These are phyloP conservation scores for Mycosphaerella arachidis DNA, from an alignment of 2,329 filamentous ascomycete species.

Conservation along the genomic window DNA sequence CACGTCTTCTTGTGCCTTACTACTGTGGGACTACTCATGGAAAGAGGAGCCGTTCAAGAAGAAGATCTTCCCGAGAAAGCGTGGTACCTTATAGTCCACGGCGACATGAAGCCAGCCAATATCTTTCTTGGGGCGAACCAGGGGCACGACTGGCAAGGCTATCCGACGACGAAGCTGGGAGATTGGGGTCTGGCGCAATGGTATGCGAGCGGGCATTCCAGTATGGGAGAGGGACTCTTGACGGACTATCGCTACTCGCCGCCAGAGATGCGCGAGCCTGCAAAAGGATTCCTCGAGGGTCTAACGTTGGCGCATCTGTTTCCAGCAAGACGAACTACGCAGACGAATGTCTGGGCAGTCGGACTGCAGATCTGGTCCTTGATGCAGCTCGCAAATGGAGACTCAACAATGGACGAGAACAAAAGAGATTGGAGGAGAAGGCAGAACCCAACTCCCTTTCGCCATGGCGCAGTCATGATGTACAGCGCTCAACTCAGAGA, in stretches of 20 bases:
- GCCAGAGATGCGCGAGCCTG: background rate
- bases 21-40: conserved; percentile 14
- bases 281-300: background rate
- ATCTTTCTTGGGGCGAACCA: conserved; percentile 1
- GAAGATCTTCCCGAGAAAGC: background rate
- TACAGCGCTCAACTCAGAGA: background rate
- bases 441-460: background rate
- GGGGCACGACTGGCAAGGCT: background rate
- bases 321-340: background rate
- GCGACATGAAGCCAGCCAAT: conserved; percentile 13
- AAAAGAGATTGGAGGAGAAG: background rate
- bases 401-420: background rate
- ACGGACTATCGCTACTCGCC: background rate
- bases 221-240: background rate
- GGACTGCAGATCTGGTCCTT: background rate
- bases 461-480: background rate
- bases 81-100: conserved; percentile 15
- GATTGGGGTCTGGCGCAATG: background rate
- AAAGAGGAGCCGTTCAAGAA: conserved; percentile 5
- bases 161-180: background rate
- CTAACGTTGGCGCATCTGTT: background rate
- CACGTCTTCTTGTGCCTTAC: conserved; percentile 13
- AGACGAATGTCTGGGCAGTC: background rate
- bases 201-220: background rate
- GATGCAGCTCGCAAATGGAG: background rate